Evolutionary conservation across 345 rosid species (phyloP).

Genomic region (Brassica cretica): DNA sequence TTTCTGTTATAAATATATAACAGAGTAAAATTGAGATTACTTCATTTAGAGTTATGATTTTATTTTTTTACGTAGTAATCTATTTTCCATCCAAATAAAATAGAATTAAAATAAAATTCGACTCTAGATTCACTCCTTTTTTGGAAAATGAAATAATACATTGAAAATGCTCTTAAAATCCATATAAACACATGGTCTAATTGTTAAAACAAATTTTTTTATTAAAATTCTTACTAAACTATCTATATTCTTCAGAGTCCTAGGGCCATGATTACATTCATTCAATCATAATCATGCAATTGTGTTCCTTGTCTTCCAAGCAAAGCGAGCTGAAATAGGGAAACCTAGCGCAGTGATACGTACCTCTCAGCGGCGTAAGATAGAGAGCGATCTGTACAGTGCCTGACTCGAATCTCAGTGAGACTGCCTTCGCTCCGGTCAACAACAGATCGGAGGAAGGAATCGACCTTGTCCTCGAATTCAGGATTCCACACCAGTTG

Average conservation of each 20-base stretch:
- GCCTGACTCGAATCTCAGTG: constrained; percentile 54
- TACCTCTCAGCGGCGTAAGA: constrained; percentile 65
- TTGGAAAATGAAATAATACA: no score
- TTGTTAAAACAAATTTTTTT: no score
- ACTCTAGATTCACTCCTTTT: no score
- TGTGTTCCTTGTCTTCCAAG: neutral
- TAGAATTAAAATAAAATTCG: no score
- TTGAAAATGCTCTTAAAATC: no score
- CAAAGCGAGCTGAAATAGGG: neutral
- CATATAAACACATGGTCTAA: no score
- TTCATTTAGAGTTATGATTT: no score
- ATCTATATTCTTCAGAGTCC: neutral
- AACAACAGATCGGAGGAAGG: constrained; percentile 56
- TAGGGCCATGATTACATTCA: neutral
- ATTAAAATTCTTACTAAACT: neutral
- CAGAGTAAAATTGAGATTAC: no score
- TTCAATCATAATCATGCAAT: neutral
- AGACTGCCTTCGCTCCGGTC: constrained; percentile 58
- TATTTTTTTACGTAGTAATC: no score
- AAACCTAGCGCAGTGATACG: neutral
- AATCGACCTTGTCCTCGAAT: constrained; percentile 64
- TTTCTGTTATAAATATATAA: no score
- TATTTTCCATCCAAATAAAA: no score
- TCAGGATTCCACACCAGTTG: constrained; percentile 69
- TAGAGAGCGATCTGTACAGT: constrained; percentile 72